Conservation (phyloP, 2,329 filamentous ascomycete genomes). For the Atkinsonella hypoxylon region DNA sequence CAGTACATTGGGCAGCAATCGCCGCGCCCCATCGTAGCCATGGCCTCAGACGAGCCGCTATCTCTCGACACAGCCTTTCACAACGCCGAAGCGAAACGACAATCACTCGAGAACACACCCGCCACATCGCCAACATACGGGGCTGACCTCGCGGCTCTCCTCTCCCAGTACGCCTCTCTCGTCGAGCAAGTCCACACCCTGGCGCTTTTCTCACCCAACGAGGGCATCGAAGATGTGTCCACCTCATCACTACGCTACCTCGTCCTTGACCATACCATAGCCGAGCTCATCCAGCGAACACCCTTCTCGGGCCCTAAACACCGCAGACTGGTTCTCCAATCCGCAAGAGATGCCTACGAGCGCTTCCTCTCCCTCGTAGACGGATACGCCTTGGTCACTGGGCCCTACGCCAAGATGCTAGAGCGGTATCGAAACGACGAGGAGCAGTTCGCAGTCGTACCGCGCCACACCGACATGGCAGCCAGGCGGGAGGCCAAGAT, state of each 20-base stretch:
- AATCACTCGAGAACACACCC: constrained; percentile 48
- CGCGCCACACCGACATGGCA: constrained; percentile 43
- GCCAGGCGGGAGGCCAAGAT: constrained; percentile 76
- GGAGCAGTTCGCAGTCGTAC: constrained; percentile 59
- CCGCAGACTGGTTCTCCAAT: constrained; percentile 49
- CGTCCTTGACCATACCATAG: constrained; percentile 63
- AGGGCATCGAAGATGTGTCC: constrained; percentile 73
- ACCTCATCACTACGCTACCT: constrained; percentile 82
- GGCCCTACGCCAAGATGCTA: constrained; percentile 54
- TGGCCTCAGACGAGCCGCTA: constrained; percentile 28
- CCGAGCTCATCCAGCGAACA: constrained; percentile 64
- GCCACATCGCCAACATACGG: constrained; percentile 54
- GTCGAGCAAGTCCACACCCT: constrained; percentile 55
- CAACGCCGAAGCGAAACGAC: constrained; percentile 38
- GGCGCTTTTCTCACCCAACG: constrained; percentile 83
- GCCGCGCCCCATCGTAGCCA: too few species aligned
- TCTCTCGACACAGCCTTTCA: constrained; percentile 38
- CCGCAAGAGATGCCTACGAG: constrained; percentile 62
- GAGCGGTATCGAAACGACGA: constrained; percentile 63
- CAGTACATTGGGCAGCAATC: too few species aligned
- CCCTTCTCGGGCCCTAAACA: constrained; percentile 39
- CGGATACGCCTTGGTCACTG: constrained; percentile 60
- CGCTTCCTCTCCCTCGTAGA: constrained; percentile 66
- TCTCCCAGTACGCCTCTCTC: constrained; percentile 63
- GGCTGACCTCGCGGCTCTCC: constrained; percentile 52